Percentiles rank a stretch among this genome's conserved stretches.
Conservation (phyloP, 805 yeast genomes). For the Grigorovia humatica region DNA sequence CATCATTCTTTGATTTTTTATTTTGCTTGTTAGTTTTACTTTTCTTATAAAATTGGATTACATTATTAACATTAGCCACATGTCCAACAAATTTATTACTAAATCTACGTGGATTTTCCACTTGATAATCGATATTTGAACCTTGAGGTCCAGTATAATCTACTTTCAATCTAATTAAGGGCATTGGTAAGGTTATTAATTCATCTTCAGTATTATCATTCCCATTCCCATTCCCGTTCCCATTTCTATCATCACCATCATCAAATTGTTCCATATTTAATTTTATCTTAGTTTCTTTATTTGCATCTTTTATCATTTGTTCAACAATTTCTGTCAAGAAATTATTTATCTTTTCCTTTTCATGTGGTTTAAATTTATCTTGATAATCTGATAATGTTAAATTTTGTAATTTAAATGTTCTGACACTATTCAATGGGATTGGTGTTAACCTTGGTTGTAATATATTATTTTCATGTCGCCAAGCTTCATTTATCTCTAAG, state of each 20-base stretch:
- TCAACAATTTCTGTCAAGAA: slow-evolving; percentile 60
- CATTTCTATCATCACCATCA: not conserved
- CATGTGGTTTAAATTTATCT: slow-evolving; percentile 49
- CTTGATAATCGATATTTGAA: slow-evolving; percentile 53
- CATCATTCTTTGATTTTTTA: slow-evolving; percentile 1
- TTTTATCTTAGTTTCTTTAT: slow-evolving; percentile 35
- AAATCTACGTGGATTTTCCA: slow-evolving; percentile 82
- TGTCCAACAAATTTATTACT: slow-evolving; percentile 83
- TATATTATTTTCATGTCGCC: slow-evolving; percentile 20
- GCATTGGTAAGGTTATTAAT: slow-evolving; percentile 49
- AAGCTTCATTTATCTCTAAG: slow-evolving; percentile 50
- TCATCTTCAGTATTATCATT: slow-evolving; percentile 12
- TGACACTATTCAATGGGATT: slow-evolving; percentile 41
- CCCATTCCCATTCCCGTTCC: slow-evolving; percentile 1
- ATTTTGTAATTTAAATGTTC: slow-evolving; percentile 75
- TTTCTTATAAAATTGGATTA: slow-evolving; percentile 57
- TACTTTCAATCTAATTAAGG: slow-evolving; percentile 70
- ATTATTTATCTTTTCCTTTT: slow-evolving; percentile 48
- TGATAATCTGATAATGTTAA: slow-evolving; percentile 39
- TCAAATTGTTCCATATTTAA: slow-evolving; percentile 12
- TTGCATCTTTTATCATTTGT: slow-evolving; percentile 50
- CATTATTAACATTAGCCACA: slow-evolving; percentile 87
- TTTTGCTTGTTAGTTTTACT: slow-evolving; percentile 18
- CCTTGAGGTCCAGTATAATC: slow-evolving; percentile 59
- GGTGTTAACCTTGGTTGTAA: slow-evolving; percentile 39